phyloP scores from a whole-genome alignment of 75 land plant genomes.

The Cunninghamia lanceolata region DNA sequence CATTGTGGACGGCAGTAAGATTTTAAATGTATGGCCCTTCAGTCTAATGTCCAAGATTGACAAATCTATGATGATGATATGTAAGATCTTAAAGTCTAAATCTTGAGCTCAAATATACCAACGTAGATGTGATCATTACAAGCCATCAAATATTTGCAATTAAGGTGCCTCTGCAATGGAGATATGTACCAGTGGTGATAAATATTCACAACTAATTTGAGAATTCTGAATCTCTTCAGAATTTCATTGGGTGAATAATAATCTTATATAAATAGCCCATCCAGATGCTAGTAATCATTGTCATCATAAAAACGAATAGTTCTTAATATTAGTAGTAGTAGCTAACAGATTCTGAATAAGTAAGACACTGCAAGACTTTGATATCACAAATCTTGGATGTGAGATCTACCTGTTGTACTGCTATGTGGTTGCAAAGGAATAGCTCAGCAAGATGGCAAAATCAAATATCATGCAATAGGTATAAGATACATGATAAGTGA shows the following conservation, averaged over 20 bases:
- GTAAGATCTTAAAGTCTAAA: not conserved
- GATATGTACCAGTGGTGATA: not conserved
- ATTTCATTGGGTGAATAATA: not conserved
- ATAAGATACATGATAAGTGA: not conserved
- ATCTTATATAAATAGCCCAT: not conserved
- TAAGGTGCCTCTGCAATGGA: not conserved
- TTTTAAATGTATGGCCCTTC: not conserved
- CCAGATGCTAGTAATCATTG: not conserved
- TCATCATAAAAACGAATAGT: not conserved
- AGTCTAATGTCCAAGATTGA: not conserved
- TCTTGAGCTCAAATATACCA: not conserved
- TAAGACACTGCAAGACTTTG: not conserved
- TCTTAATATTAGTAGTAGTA: not conserved
- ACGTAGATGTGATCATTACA: not conserved
- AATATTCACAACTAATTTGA: not conserved
- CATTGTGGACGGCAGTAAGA: not conserved
- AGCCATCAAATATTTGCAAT: not conserved
- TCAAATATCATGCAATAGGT: not conserved
- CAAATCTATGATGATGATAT: not conserved
- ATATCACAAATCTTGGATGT: not conserved
- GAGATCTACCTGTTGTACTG: not conserved
- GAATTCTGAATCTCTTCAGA: not conserved
- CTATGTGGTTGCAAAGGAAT: not conserved
- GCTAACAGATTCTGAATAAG: not conserved
- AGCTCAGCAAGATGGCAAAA: not conserved